Percentiles rank a stretch among this genome's conserved stretches.
Conservation (phyloP, 495 filamentous ascomycete genomes). For the Penicillium crystallinum region DNA sequence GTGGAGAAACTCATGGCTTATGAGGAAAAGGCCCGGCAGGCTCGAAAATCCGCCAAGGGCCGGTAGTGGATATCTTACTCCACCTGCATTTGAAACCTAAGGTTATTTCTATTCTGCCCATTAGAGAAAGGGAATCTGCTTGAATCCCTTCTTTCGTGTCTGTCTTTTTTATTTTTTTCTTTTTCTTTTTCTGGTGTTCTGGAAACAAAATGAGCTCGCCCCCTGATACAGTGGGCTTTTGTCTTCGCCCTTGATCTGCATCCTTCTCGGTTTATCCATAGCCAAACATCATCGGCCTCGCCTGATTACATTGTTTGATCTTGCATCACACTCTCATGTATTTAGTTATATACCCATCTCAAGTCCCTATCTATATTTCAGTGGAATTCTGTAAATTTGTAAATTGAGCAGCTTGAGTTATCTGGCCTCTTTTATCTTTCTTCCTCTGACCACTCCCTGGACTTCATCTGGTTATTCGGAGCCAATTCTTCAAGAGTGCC, state of each 20-base stretch:
- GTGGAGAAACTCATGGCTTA: conserved; percentile 35
- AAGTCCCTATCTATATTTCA: conserved; percentile 2
- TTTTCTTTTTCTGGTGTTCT: conserved; percentile 8
- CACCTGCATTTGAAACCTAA: conserved; percentile 3
- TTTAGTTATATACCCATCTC: conserved; percentile 25
- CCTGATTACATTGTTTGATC: conserved; percentile 12
- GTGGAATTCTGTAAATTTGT: too few relatives aligned
- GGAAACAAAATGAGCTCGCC: conserved; percentile 10
- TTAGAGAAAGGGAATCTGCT: neutral
- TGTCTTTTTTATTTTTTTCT: neutral
- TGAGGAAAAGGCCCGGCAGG: conserved; percentile 36
- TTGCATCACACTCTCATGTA: conserved; percentile 27
- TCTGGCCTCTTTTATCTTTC: too few relatives aligned
- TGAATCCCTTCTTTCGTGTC: neutral
- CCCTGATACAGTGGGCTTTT: conserved; percentile 1
- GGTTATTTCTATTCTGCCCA: neutral
- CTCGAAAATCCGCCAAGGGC: conserved; percentile 30
- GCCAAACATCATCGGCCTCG: neutral
- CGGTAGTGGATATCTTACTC: conserved; percentile 19
- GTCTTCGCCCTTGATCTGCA: conserved; percentile 1
- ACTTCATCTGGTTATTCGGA: too few relatives aligned
- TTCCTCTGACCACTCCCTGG: too few relatives aligned
- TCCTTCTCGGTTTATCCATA: conserved; percentile 16
- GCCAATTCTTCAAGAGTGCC: too few relatives aligned
- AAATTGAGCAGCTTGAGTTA: too few relatives aligned